Evolutionary conservation across 208 protist genomes (phyloP).

Genomic region (Crithidia bombi): DNA sequence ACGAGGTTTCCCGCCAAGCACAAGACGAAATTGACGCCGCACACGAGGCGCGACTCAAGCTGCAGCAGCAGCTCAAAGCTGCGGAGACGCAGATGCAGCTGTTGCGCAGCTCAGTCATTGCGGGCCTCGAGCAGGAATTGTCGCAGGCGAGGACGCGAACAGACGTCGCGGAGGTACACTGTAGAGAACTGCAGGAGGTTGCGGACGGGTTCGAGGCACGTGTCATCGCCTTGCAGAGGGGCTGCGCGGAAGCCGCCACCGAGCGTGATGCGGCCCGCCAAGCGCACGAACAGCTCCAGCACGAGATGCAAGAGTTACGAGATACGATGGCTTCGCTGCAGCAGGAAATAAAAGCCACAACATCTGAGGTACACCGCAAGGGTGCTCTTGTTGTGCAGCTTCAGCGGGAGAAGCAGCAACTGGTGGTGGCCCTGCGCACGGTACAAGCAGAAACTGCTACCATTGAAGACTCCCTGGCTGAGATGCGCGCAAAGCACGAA

Average conservation of each 20-base stretch:
- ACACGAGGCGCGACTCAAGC: constrained; percentile 25
- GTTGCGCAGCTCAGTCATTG: constrained; percentile 30
- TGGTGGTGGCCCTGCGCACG: constrained; percentile 20
- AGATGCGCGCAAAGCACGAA: constrained; percentile 16
- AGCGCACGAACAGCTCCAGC: constrained; percentile 1
- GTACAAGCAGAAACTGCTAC: constrained; percentile 21
- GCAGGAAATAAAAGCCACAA: background rate
- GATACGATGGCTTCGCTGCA: constrained; percentile 12
- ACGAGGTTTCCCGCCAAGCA: constrained; percentile 29
- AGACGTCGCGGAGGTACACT: constrained; percentile 13
- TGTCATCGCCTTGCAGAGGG: constrained; percentile 3
- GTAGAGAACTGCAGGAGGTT: constrained; percentile 11
- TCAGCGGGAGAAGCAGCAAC: constrained; percentile 32
- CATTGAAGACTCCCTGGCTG: constrained; percentile 18
- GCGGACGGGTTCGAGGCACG: constrained; percentile 10
- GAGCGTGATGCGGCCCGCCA: constrained; percentile 9
- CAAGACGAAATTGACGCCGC: constrained; percentile 38
- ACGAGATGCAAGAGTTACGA: constrained; percentile 14
- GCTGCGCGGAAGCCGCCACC: background rate
- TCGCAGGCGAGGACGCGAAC: background rate
- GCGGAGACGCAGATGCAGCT: constrained; percentile 27
- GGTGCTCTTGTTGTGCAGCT: constrained; percentile 23
- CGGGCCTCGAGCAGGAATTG: constrained; percentile 23
- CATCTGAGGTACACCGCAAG: constrained; percentile 4
- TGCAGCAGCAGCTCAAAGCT: constrained; percentile 28